Evolutionary conservation across 129 eudicot species (phyloP).

Genomic region (Artemisia argyi): DNA sequence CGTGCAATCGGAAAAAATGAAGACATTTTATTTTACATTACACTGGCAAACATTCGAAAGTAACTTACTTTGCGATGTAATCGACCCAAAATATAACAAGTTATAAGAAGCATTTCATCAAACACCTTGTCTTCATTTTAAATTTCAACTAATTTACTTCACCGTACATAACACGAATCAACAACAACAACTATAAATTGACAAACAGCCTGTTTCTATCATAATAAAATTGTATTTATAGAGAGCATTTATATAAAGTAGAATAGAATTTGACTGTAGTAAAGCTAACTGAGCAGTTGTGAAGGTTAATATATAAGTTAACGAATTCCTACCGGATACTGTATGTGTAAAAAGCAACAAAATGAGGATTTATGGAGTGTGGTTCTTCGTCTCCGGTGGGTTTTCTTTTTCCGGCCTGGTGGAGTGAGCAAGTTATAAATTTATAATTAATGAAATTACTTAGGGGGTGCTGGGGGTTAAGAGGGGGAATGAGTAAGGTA

Average conservation of each 20-base stretch:
- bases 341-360: neutral
- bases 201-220: neutral
- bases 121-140: constrained; percentile 34
- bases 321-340: constrained; percentile 22
- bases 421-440: too few species aligned
- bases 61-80: neutral
- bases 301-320: neutral
- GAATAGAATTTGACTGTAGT: neutral
- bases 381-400: constrained; percentile 18
- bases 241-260: constrained; percentile 10
- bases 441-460: too few species aligned
- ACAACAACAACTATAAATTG: neutral
- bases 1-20: too few species aligned
- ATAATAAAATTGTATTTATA: constrained; percentile 5
- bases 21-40: too few species aligned
- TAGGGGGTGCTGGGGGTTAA: too few species aligned
- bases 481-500: too few species aligned
- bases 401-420: constrained; percentile 2
- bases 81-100: neutral
- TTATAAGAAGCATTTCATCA: constrained; percentile 29
- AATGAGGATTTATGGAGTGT: neutral
- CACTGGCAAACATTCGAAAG: neutral
- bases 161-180: neutral
- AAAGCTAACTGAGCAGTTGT: constrained; percentile 5
- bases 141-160: neutral